Conservation (phyloP, 2,329 filamentous ascomycete genomes). For the Plectosphaerella plurivora region DNA sequence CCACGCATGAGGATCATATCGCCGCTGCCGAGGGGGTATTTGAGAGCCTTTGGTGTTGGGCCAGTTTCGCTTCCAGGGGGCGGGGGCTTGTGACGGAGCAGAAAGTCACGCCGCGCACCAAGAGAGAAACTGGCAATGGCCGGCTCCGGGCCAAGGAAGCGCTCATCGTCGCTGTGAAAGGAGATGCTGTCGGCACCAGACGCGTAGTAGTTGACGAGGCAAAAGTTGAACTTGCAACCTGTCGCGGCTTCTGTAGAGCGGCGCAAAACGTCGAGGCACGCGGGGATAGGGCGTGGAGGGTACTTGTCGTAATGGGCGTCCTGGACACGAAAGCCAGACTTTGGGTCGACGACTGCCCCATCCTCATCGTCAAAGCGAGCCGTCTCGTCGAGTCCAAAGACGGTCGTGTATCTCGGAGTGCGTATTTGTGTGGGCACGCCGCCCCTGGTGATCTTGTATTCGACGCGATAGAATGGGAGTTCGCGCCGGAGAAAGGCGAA, state of each 20-base stretch:
- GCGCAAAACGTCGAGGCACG: slow-evolving; percentile 62
- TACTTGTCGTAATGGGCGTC: slow-evolving; percentile 52
- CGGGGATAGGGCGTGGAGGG: slow-evolving; percentile 64
- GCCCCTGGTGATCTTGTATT: slow-evolving; percentile 67
- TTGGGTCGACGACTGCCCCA: slow-evolving; percentile 39
- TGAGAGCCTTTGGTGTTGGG: slow-evolving; percentile 33
- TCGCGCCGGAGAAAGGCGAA: slow-evolving; percentile 69
- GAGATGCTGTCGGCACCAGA: slow-evolving; percentile 71
- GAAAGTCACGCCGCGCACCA: slow-evolving; percentile 68
- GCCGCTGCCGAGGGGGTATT: slow-evolving; percentile 55
- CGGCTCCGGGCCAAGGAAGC: slow-evolving; percentile 65
- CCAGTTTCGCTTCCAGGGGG: slow-evolving; percentile 19
- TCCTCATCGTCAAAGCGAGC: slow-evolving; percentile 46
- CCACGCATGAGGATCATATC: slow-evolving; percentile 80
- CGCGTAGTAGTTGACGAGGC: slow-evolving; percentile 81
- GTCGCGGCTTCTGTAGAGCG: slow-evolving; percentile 61
- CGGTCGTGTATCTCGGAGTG: slow-evolving; percentile 51
- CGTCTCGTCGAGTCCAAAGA: slow-evolving; percentile 58
- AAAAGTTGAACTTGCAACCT: slow-evolving; percentile 69
- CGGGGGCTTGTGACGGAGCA: slow-evolving; percentile 72
- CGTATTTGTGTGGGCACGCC: slow-evolving; percentile 57
- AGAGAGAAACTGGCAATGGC: slow-evolving; percentile 73
- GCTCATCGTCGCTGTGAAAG: slow-evolving; percentile 77
- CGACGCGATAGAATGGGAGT: slow-evolving; percentile 71
- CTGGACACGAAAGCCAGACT: slow-evolving; percentile 28